Evolutionary conservation across 1,139 yeast genomes (phyloP), one percentile per base, ranked within the genome.

Genomic region (Saccharomycopsis phalli): DNA sequence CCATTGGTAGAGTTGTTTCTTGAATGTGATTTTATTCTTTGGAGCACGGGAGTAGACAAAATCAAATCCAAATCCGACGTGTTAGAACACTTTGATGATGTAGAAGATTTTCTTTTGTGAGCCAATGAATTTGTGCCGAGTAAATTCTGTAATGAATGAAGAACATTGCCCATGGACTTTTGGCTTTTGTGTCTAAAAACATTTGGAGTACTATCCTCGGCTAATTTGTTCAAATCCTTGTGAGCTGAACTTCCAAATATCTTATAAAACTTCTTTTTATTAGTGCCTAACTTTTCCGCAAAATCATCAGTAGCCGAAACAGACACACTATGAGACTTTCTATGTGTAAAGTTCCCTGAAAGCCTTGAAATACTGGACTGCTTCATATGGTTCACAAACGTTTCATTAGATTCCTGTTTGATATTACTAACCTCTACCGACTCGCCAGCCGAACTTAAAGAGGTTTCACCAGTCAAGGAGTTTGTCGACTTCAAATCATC

Each of bases 311-410:
- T 20, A 22, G 38, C 46, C 4, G 37, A 31, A n/a, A 36, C 46
- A 3, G 44, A 40, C 11, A 42, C 31, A 25, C 44, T 41, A 20
- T 40, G 43, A 16, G 46, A 35, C 31, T 42, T 42, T 20, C 35
- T 20, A 28, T 42, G 45, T n/a, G 18, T 27, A 27, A 7, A 10
- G 10, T 4, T 31, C 11, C 14, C 8, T 22, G 41, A 4, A 21
- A 17, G 29, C 41, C 14, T 7, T 10, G 13, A n/a, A 34, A 10
- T 4, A n/a, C n/a, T n/a, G 37, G 37, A 7, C 20, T 10, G 10
- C 31, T 3, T 18, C 36, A 11, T 23, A 11, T 19, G 2, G 19
- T 17, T 10, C 17, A 3, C 20, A 6, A 4, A 14, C 13, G 4
- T 14, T 14, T 26, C 14, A 4, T n/a, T 26, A n/a, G n/a, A n/a